Evolutionary conservation across 768 basidiomycete genomes (phyloP).

Genomic region (Tylopilus rubrobrunneus): DNA sequence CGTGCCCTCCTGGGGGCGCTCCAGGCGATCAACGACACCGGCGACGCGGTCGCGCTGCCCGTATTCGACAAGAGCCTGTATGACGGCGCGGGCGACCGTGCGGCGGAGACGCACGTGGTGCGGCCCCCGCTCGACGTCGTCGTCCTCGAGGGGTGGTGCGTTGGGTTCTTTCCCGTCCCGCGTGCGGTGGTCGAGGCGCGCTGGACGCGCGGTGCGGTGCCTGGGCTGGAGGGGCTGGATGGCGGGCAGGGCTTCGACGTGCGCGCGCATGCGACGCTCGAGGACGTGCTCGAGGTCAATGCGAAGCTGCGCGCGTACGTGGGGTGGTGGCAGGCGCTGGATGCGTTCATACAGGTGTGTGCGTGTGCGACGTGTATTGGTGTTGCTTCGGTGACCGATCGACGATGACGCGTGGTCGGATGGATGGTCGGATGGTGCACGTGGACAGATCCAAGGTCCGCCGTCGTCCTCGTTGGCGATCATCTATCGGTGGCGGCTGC

Average conservation of each 20-base stretch:
- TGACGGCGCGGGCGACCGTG: conserved; percentile 81
- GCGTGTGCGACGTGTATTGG: background rate
- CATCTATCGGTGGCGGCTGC: conserved; percentile 83
- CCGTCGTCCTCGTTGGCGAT: conserved; percentile 39
- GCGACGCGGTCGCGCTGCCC: conserved; percentile 51
- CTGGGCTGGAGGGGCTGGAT: conserved; percentile 17
- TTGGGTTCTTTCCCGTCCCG: conserved; percentile 74
- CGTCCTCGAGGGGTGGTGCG: conserved; percentile 94
- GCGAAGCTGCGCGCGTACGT: conserved; percentile 54
- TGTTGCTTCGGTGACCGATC: too few relatives aligned
- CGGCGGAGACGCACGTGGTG: conserved; percentile 41
- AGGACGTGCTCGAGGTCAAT: conserved; percentile 64
- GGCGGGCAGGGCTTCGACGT: conserved; percentile 23
- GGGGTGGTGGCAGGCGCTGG: conserved; percentile 66
- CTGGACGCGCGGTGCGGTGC: conserved; percentile 39
- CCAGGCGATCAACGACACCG: conserved; percentile 35
- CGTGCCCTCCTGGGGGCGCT: conserved; percentile 47
- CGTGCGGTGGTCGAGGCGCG: conserved; percentile 45
- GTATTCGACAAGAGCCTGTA: conserved; percentile 85
- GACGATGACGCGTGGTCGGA: too few relatives aligned
- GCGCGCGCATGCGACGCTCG: conserved; percentile 38
- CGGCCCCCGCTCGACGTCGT: conserved; percentile 68
- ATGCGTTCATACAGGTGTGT: conserved; percentile 66
- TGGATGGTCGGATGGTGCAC: too few relatives aligned
- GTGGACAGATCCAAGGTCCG: conserved; percentile 37